A percentile compares a stretch with the other conserved stretches of the same genome.
Conservation (phyloP, 805 yeast genomes). For the Nakazawaea wyomingensis region DNA sequence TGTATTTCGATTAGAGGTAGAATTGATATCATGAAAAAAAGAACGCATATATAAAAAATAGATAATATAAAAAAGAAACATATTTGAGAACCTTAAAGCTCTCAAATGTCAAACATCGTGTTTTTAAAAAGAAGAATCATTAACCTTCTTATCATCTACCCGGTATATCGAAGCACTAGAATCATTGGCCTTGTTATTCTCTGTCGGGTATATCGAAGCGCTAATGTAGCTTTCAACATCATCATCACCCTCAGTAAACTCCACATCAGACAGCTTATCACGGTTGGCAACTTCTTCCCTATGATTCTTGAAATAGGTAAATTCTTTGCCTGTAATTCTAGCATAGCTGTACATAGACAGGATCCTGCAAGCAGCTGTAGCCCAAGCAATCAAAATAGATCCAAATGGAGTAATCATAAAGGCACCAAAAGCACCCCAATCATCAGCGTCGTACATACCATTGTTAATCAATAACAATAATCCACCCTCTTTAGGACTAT, state of each 20-base stretch:
- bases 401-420: conserved; percentile 88
- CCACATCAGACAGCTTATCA: background rate
- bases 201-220: background rate
- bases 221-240: background rate
- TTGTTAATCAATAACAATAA: conserved; percentile 66
- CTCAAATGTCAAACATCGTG: no score
- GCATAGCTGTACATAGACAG: conserved; percentile 26
- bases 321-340: conserved; percentile 31
- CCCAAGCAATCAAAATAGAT: conserved; percentile 55
- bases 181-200: background rate
- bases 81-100: no score
- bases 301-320: conserved; percentile 36
- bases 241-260: background rate
- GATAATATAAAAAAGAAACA: no score
- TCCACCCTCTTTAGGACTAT: conserved; percentile 71
- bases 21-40: no score
- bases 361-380: conserved; percentile 47
- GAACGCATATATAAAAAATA: no score
- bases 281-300: background rate
- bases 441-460: conserved; percentile 70
- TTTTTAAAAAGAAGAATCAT: no score
- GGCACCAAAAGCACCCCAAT: conserved; percentile 95
- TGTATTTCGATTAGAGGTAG: no score
- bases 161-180: no score
- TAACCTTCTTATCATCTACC: no score